phyloP scores from a whole-genome alignment of 176 grass and related monocot genomes.

The Stipa capillata region DNA sequence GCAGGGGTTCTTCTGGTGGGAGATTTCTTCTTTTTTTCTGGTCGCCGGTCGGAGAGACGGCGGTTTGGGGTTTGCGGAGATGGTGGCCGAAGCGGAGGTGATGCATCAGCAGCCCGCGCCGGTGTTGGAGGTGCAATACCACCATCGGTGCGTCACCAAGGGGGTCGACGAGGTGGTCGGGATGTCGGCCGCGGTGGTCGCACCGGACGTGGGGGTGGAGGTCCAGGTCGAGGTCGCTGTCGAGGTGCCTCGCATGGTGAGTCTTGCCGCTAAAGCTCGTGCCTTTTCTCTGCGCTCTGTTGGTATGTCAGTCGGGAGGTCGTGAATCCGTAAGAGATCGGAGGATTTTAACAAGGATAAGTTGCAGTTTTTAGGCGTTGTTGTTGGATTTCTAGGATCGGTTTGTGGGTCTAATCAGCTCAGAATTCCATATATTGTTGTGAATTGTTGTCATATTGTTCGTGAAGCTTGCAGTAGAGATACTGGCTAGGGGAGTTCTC shows the following conservation, averaged over 20 bases:
- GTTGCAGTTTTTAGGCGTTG: not conserved
- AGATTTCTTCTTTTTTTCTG: not conserved
- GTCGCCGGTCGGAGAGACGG: not conserved
- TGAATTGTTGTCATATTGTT: not conserved
- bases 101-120: slow-evolving; percentile 59
- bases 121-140: slow-evolving; percentile 43
- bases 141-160: slow-evolving; percentile 36
- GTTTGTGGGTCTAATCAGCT: not conserved
- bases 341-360: not conserved
- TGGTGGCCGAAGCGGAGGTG: slow-evolving; percentile 85
- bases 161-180: slow-evolving; percentile 30
- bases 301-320: not conserved
- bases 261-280: slow-evolving; percentile 13
- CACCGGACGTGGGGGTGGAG: slow-evolving; percentile 19
- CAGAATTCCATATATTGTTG: not conserved
- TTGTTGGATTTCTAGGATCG: not conserved
- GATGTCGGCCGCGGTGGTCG: slow-evolving; percentile 16
- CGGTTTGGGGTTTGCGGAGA: not conserved
- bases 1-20: not conserved
- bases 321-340: not conserved
- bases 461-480: not conserved
- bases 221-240: slow-evolving; percentile 37
- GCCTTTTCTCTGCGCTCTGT: not conserved
- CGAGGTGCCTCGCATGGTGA: slow-evolving; percentile 42
- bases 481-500: not conserved